phyloP scores from a whole-genome alignment of 2,329 filamentous ascomycete genomes.

The Fonsecaea pedrosoi region DNA sequence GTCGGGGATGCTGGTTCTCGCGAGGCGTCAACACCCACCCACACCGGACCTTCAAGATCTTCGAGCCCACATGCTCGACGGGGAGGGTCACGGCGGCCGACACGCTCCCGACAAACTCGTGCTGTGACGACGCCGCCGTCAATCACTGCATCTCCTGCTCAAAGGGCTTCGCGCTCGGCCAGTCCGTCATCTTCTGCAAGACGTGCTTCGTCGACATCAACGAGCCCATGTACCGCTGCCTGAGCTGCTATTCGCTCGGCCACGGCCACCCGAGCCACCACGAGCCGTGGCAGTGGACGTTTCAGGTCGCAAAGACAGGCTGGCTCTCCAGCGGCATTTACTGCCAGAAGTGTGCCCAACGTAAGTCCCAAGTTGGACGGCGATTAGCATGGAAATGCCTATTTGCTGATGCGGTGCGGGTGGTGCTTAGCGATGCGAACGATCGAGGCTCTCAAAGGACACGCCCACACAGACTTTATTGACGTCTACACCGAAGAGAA shows the following conservation, averaged over 20 bases:
- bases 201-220: not conserved
- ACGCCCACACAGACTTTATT: not conserved
- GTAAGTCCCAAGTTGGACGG: not conserved
- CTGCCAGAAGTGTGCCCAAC: slow-evolving; percentile 1
- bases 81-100: not conserved
- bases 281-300: slow-evolving; percentile 1
- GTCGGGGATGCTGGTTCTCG: not conserved
- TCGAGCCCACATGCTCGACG: not conserved
- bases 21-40: not conserved
- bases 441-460: not conserved
- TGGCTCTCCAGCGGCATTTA: not conserved
- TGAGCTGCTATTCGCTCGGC: not conserved
- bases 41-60: not conserved
- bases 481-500: slow-evolving; percentile 3
- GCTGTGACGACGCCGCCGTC: not conserved
- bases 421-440: not conserved
- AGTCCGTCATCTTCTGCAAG: slow-evolving; percentile 1
- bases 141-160: not conserved
- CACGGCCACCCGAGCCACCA: not conserved
- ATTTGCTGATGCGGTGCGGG: not conserved
- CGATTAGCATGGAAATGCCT: not conserved
- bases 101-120: not conserved
- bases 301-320: not conserved
- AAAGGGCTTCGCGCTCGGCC: not conserved
- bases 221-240: not conserved